These are phyloP conservation scores for Sporothrix pallida DNA, from an alignment of 2,329 filamentous ascomycete genomes.

Conservation along the genomic window DNA sequence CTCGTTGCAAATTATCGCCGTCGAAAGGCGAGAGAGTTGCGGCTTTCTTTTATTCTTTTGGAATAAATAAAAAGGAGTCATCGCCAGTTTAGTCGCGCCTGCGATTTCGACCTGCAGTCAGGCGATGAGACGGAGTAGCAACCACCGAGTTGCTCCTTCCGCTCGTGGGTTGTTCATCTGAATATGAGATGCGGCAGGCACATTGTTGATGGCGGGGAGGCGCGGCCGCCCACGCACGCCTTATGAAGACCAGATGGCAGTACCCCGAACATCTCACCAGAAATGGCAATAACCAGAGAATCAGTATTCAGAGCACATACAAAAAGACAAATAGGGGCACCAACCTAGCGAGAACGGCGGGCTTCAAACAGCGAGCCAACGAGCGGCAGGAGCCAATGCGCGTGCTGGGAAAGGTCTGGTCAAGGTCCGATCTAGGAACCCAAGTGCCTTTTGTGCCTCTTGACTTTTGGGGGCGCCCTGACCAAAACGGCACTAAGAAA, in stretches of 20 bases:
- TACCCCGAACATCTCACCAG: background rate
- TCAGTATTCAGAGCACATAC: background rate
- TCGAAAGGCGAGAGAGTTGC: background rate
- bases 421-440: slow-evolving; percentile 37
- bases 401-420: slow-evolving; percentile 29
- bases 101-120: no score
- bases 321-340: background rate
- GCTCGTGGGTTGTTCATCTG: background rate
- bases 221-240: background rate
- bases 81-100: background rate
- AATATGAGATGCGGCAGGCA: background rate
- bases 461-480: background rate
- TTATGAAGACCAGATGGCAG: background rate
- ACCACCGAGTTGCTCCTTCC: slow-evolving; percentile 17
- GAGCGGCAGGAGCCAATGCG: slow-evolving; percentile 34
- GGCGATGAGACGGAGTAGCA: background rate
- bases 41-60: background rate
- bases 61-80: background rate
- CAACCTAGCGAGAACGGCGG: slow-evolving; percentile 15
- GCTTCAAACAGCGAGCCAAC: slow-evolving; percentile 30
- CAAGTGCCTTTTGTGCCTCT: no score
- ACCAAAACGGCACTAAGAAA: slow-evolving; percentile 2
- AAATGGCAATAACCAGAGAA: no score
- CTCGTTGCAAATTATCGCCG: background rate
- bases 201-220: background rate